These are phyloP conservation scores for Tephrocybe sp. DNA, from an alignment of 768 basidiomycete species.

Conservation along the genomic window DNA sequence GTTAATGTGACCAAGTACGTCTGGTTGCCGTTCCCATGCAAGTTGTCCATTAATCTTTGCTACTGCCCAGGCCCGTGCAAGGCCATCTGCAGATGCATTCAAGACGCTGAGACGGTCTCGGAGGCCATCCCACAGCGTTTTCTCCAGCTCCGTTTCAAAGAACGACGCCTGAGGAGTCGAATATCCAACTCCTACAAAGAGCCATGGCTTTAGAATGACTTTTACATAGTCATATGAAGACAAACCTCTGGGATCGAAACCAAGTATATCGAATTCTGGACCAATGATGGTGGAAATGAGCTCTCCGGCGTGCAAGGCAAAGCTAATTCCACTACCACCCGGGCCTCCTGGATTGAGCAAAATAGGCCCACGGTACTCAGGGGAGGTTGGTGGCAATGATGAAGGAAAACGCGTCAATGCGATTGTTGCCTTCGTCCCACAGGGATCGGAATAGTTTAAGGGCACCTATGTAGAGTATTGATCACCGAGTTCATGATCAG, in stretches of 20 bases:
- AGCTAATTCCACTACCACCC: slow-evolving; percentile 41
- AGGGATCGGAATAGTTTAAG: slow-evolving; percentile 41
- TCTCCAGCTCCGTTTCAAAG: slow-evolving; percentile 34
- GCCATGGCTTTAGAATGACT: not conserved
- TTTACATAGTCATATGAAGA: not conserved
- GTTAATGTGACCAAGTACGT: slow-evolving; percentile 29
- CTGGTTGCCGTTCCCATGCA: slow-evolving; percentile 30
- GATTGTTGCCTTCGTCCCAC: slow-evolving; percentile 37
- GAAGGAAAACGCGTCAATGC: slow-evolving; percentile 44
- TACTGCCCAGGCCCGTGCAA: slow-evolving; percentile 32
- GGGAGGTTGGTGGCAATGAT: slow-evolving; percentile 21
- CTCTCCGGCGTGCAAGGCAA: slow-evolving; percentile 23
- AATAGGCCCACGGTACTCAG: slow-evolving; percentile 42
- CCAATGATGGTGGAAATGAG: slow-evolving; percentile 33
- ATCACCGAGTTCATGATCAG: not conserved
- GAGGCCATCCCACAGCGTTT: slow-evolving; percentile 24
- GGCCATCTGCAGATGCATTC: slow-evolving; percentile 23
- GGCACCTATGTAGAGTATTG: slow-evolving; percentile 34
- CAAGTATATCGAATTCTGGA: slow-evolving; percentile 43
- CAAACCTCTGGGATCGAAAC: slow-evolving; percentile 48
- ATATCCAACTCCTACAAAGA: slow-evolving; percentile 28
- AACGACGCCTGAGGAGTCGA: slow-evolving; percentile 35
- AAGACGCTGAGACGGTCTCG: slow-evolving; percentile 8
- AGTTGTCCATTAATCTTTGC: slow-evolving; percentile 29
- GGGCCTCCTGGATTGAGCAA: slow-evolving; percentile 52